Conservation (phyloP, 129 eudicot genomes). For the Escallonia rubra region DNA sequence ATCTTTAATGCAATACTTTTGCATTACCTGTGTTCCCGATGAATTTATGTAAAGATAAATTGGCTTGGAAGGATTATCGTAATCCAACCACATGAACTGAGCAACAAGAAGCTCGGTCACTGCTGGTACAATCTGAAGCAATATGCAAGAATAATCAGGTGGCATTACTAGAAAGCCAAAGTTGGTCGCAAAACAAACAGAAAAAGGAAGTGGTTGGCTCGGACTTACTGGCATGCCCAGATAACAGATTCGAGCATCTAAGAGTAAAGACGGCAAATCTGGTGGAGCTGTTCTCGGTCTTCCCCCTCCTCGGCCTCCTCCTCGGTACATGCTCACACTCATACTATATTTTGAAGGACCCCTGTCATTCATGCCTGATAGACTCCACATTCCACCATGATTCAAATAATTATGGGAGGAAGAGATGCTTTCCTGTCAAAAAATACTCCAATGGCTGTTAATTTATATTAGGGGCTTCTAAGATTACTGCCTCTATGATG, state of each 20-base stretch:
- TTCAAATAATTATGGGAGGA: constrained; percentile 55
- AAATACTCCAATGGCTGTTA: background rate
- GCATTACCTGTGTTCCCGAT: constrained; percentile 73
- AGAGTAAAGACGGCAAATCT: constrained; percentile 72
- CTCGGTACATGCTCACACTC: constrained; percentile 68
- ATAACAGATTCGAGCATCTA: constrained; percentile 68
- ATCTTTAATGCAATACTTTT: background rate
- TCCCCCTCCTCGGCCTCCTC: constrained; percentile 52
- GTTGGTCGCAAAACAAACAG: background rate
- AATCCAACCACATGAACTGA: constrained; percentile 86
- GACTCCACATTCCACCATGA: constrained; percentile 71
- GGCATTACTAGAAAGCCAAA: background rate
- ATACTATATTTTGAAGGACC: constrained; percentile 60
- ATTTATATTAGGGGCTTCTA: too few relatives aligned
- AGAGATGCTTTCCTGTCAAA: constrained; percentile 66
- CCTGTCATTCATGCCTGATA: constrained; percentile 39
- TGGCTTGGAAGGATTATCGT: constrained; percentile 62
- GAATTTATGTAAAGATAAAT: constrained; percentile 87
- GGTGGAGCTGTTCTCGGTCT: constrained; percentile 80
- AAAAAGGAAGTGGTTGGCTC: background rate
- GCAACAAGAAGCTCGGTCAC: constrained; percentile 90
- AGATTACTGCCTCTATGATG: background rate
- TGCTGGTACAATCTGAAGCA: constrained; percentile 70
- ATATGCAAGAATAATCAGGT: constrained; percentile 10
- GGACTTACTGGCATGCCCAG: constrained; percentile 80